These are phyloP conservation scores for Daldinia decipiens DNA, from an alignment of 495 filamentous ascomycete species.

Conservation along the genomic window DNA sequence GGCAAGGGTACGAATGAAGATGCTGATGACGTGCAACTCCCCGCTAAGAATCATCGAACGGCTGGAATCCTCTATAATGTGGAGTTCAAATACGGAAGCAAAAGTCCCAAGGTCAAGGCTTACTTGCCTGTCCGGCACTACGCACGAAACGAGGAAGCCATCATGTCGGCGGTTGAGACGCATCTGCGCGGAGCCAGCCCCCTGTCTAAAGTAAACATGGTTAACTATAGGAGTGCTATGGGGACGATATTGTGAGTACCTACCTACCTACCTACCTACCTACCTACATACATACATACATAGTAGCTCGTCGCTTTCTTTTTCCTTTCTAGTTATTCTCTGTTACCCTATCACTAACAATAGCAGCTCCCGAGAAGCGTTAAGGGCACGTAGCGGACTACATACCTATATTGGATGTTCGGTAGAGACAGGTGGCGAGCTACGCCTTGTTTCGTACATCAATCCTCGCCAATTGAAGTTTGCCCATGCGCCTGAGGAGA, in stretches of 20 bases:
- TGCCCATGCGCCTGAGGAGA: background rate
- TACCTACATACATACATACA: too few species aligned
- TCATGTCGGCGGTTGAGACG: constrained; percentile 4
- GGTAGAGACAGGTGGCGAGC: background rate
- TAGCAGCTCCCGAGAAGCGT: background rate
- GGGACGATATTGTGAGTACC: background rate
- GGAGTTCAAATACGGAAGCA: constrained; percentile 9
- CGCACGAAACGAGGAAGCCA: background rate
- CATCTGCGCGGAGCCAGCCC: background rate
- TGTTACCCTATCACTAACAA: background rate
- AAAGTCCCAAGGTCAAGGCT: constrained; percentile 2
- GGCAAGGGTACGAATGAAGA: background rate
- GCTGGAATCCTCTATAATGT: constrained; percentile 20
- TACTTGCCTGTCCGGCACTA: constrained; percentile 20
- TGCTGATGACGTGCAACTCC: background rate
- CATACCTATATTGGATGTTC: constrained; percentile 6
- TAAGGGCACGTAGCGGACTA: background rate
- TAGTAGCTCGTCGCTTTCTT: background rate
- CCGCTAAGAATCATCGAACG: constrained; percentile 6
- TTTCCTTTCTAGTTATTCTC: background rate
- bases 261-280: too few species aligned
- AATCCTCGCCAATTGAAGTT: constrained; percentile 6
- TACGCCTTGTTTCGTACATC: constrained; percentile 12
- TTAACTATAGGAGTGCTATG: background rate
- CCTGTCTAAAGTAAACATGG: background rate